Evolutionary conservation across 2,329 filamentous ascomycete genomes (phyloP), one percentile per base, ranked within the genome.

Genomic region (Metarhizium brunneum): DNA sequence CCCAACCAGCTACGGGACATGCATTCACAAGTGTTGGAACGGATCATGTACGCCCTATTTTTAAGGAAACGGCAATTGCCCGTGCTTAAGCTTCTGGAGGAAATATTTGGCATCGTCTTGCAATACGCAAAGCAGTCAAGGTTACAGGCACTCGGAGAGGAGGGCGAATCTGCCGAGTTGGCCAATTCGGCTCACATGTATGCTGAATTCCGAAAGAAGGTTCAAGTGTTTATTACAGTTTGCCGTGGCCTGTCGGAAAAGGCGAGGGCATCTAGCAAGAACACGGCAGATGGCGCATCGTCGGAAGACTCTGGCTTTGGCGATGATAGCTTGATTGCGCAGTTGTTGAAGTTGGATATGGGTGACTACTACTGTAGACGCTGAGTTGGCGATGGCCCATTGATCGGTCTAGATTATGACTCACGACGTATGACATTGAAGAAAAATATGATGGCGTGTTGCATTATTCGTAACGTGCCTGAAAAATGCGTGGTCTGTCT

Each of bases 51-150:
- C 58, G 82, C 83, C 0, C 73, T 94, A 0, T 78, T 96, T 14
- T 73, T 95, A 2, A 80, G 87, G 57, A 88, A 87, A 63, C 78
- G 87, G 40, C 90, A 95, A 67, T 77, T 83, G 57, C 85, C 88
- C 1, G 82, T 91, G 0, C 75, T 91, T 59, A 81, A 80, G 43
- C 72, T 95, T 0, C 72, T 96, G 0, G 87, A 95, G 58, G 86
- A 88, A 18, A 87, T 92, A 2, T 92, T 95, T 60, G 75, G 76
- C 1, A 70, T 82, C 0, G 80, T 95, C n/a, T 73, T 96, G 11
- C 73, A 77, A 13, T 94, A 94, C 65, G 83, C 85, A n/a, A 80
- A 78, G 61, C 65, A 69, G 42, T 68, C 71, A 18, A 70, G 75
- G 60, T 62, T 72, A n/a, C 71, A 63, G 47, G 71, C 59, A 68